Evolutionary conservation across 2,329 filamentous ascomycete genomes (phyloP).

Genomic region (Aureobasidium sp.): DNA sequence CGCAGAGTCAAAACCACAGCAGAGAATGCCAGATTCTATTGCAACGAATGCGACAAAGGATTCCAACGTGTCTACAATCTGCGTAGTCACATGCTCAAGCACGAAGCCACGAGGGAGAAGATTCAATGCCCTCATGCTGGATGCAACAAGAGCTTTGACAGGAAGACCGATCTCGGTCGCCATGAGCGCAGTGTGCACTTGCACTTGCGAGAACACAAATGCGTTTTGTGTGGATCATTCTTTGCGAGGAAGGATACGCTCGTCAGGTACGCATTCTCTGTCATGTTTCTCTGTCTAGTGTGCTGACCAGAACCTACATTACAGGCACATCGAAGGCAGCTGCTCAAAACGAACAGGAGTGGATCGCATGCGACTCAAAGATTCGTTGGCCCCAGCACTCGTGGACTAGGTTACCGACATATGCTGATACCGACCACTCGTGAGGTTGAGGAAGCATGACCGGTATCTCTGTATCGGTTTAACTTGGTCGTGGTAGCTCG

Average conservation of each 20-base stretch:
- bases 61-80: constrained; percentile 83
- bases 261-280: constrained; percentile 50
- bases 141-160: constrained; percentile 69
- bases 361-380: constrained; percentile 8
- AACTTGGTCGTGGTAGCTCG: neutral
- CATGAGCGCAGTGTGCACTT: constrained; percentile 54
- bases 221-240: constrained; percentile 58
- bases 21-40: constrained; percentile 64
- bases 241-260: constrained; percentile 79
- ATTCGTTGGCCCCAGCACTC: neutral
- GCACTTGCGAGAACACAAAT: constrained; percentile 61
- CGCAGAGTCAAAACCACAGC: constrained; percentile 34
- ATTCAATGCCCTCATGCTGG: constrained; percentile 55
- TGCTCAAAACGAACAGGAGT: constrained; percentile 52
- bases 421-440: neutral
- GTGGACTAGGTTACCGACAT: neutral
- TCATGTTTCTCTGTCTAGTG: neutral
- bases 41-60: constrained; percentile 64
- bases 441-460: neutral
- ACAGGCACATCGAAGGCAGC: constrained; percentile 67
- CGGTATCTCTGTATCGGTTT: neutral
- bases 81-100: constrained; percentile 77
- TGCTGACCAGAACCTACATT: neutral
- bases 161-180: constrained; percentile 66
- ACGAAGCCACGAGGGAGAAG: constrained; percentile 66